Conservation (phyloP, 495 filamentous ascomycete species). For the Podospora pseudocomata region DNA sequence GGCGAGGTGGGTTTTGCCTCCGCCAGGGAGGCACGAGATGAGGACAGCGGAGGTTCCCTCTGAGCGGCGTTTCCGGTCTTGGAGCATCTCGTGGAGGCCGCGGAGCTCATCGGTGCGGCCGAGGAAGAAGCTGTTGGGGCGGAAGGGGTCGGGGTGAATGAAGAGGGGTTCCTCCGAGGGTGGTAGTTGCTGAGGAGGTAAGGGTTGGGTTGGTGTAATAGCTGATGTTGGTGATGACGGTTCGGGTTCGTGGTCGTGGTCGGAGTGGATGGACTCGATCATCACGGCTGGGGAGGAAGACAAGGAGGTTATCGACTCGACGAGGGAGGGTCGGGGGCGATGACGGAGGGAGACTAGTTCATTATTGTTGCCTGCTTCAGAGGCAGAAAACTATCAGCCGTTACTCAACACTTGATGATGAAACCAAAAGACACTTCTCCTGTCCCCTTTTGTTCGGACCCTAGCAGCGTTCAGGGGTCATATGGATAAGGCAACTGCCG, state of each 20-base stretch:
- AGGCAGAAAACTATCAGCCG: slow-evolving; percentile 34
- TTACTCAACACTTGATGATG: slow-evolving; percentile 9
- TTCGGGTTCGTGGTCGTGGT: neutral
- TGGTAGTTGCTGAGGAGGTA: neutral
- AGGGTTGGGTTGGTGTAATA: neutral
- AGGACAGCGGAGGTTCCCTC: slow-evolving; percentile 65
- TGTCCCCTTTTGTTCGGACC: neutral
- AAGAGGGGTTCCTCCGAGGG: slow-evolving; percentile 46
- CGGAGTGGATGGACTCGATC: slow-evolving; percentile 1
- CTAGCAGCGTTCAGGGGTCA: neutral
- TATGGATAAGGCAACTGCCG: neutral
- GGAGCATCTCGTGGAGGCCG: slow-evolving; percentile 64
- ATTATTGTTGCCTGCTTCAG: slow-evolving; percentile 39
- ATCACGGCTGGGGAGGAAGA: slow-evolving; percentile 11
- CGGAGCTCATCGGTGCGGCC: slow-evolving; percentile 68
- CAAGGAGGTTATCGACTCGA: slow-evolving; percentile 1
- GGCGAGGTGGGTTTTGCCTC: slow-evolving; percentile 78
- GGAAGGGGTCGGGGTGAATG: slow-evolving; percentile 70
- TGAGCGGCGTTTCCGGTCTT: slow-evolving; percentile 57
- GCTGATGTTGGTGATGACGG: neutral
- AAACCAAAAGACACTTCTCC: neutral
- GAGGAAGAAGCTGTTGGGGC: slow-evolving; percentile 72
- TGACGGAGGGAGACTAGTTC: slow-evolving; percentile 28
- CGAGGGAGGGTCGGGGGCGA: slow-evolving; percentile 1
- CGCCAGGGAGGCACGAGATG: slow-evolving; percentile 69